Base-by-base conservation (phyloP, 306 rosid species). In the Ceratonia siliqua region DNA sequence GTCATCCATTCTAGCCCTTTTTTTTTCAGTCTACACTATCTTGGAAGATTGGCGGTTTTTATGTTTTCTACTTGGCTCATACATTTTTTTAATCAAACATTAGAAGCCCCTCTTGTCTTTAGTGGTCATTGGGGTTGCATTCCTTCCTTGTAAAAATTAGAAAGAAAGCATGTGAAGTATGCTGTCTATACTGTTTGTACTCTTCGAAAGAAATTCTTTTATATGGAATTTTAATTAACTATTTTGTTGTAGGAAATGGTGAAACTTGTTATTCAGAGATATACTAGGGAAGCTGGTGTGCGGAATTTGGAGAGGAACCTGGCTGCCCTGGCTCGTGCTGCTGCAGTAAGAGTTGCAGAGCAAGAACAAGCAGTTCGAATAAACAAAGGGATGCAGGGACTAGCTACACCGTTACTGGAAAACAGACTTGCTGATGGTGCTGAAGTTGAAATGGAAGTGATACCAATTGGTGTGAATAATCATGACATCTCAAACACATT, bases 281-380 rank as follows among this genome's bases (percentile, higher is more conserved):
- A 94, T 83, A 94, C 99, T 33, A 90, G 99, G 86, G 99, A 94
- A 87, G 99, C 99, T 70, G 99, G 99, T 77, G 97, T 94, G 25
- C 89, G 99, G 63, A 88, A 81, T 79, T 86, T 94, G 77, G 96
- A 94, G 79, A 88, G 99, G 82, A 90, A 82, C 77, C 85, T 94
- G 57, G 96, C 99, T 77, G 86, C 97, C 66, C 82, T 94, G 82
- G 96, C 99, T 79, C 97, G 99, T 83, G 96, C 99, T 64, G 95
- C 96, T 48, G 99, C 99, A 28, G 99, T 94, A 21, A 88, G 83
- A 83, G 92, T 92, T 68, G 95, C 92, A 30, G 99, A 94, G 87
- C 92, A 89, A 78, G 96, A 92, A 79, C 94, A 82, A 75, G 61
- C 86, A 52, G 83, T 86, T 69, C 85, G 95, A 9, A 73, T 88